A percentile compares a stretch with the other conserved stretches of the same genome.
Conservation (phyloP, 2,329 filamentous ascomycete genomes). For the Fusarium mundagurra region DNA sequence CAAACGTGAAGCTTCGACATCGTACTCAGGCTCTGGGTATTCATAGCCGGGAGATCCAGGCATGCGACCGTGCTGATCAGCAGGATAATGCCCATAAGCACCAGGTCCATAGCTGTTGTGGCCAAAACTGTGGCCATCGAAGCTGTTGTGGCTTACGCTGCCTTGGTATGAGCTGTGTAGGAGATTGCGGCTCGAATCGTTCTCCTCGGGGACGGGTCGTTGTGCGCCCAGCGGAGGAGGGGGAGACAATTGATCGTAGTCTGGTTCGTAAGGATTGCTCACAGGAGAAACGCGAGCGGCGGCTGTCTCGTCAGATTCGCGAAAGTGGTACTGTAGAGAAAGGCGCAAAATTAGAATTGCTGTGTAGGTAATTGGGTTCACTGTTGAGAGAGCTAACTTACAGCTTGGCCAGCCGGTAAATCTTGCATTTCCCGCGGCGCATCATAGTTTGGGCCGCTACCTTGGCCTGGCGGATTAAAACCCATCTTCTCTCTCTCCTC, state of each 20-base stretch:
- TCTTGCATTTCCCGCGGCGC: slow-evolving; percentile 37
- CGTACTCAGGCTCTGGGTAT: slow-evolving; percentile 28
- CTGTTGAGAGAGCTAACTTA: slow-evolving; percentile 19
- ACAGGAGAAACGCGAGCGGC: slow-evolving; percentile 15
- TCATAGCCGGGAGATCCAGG: slow-evolving; percentile 21
- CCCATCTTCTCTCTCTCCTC: slow-evolving; percentile 10
- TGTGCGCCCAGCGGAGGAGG: slow-evolving; percentile 28
- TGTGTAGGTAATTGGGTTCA: neutral
- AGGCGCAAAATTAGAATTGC: neutral
- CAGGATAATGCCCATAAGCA: slow-evolving; percentile 26
- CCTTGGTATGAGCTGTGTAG: slow-evolving; percentile 27
- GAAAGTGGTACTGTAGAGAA: slow-evolving; percentile 33
- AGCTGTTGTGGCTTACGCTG: slow-evolving; percentile 3
- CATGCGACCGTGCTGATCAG: slow-evolving; percentile 7
- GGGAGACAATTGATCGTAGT: slow-evolving; percentile 20
- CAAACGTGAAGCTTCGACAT: slow-evolving; percentile 28
- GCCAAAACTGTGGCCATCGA: slow-evolving; percentile 5
- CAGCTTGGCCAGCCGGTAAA: slow-evolving; percentile 35
- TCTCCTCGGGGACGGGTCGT: slow-evolving; percentile 25
- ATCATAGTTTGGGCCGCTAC: slow-evolving; percentile 28
- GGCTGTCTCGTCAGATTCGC: slow-evolving; percentile 19
- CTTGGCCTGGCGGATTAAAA: slow-evolving; percentile 21
- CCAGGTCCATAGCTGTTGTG: slow-evolving; percentile 21
- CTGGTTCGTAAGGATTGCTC: slow-evolving; percentile 30
- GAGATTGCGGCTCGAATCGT: slow-evolving; percentile 31